Evolutionary conservation across 352 stramenopile species (phyloP).

Genomic region (Phytophthora pini): DNA sequence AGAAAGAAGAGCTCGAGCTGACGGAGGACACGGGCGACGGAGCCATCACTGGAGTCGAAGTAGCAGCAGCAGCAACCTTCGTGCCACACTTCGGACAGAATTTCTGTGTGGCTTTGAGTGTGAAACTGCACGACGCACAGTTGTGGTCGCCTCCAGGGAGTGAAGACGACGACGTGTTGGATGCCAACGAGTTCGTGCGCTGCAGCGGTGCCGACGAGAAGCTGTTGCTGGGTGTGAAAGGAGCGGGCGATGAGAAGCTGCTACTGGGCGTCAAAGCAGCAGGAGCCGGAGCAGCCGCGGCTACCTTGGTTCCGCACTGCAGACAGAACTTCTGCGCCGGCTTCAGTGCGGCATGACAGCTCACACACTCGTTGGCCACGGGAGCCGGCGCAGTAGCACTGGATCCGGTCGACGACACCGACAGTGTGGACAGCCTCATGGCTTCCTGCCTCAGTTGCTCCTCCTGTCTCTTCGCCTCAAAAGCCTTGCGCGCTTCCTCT

Average conservation of each 20-base stretch:
- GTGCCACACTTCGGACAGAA: slow-evolving; percentile 83
- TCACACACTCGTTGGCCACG: slow-evolving; percentile 30
- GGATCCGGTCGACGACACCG: slow-evolving; percentile 22
- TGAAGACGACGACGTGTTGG: slow-evolving; percentile 41
- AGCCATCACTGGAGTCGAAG: slow-evolving; percentile 13
- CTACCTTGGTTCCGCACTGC: slow-evolving; percentile 63
- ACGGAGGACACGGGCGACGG: slow-evolving; percentile 39
- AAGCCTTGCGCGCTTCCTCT: slow-evolving; percentile 61
- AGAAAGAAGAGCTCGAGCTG: slow-evolving; percentile 40
- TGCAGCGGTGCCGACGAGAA: slow-evolving; percentile 27
- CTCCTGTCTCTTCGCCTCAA: slow-evolving; percentile 69
- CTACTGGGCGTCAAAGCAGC: slow-evolving; percentile 23
- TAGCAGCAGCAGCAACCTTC: slow-evolving; percentile 22
- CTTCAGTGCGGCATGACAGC: slow-evolving; percentile 21
- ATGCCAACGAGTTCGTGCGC: slow-evolving; percentile 32
- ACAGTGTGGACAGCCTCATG: slow-evolving; percentile 49
- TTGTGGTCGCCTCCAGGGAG: slow-evolving; percentile 28
- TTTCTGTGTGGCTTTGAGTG: slow-evolving; percentile 73
- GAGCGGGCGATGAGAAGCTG: slow-evolving; percentile 22
- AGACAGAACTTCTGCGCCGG: slow-evolving; percentile 74
- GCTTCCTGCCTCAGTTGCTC: slow-evolving; percentile 68
- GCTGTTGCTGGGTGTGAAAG: slow-evolving; percentile 23
- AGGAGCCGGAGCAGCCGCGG: slow-evolving; percentile 2
- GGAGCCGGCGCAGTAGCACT: slow-evolving; percentile 8
- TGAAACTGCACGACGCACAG: slow-evolving; percentile 54